These are phyloP conservation scores for Lyophyllum semitale DNA, from an alignment of 768 basidiomycete genomes.

Conservation along the genomic window DNA sequence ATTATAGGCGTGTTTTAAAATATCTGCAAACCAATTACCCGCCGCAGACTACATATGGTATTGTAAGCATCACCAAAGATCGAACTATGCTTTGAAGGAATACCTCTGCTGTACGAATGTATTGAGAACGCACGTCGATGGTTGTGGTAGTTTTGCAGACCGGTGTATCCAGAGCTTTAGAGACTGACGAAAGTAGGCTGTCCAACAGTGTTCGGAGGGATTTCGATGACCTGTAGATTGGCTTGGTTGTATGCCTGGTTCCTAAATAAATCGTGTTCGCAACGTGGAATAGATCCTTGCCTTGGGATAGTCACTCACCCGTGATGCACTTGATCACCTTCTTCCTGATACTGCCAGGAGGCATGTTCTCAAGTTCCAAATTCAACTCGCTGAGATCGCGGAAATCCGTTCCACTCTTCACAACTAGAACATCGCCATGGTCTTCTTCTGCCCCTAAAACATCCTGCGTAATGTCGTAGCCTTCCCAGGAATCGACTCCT, in stretches of 20 bases:
- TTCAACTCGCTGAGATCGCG: slow-evolving; percentile 79
- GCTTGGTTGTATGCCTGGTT: slow-evolving; percentile 62
- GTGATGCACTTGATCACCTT: slow-evolving; percentile 63
- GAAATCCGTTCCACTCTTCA: slow-evolving; percentile 92
- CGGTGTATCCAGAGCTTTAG: slow-evolving; percentile 68
- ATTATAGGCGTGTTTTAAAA: slow-evolving; percentile 81
- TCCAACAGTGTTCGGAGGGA: slow-evolving; percentile 60
- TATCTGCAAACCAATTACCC: slow-evolving; percentile 86
- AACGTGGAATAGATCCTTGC: background rate
- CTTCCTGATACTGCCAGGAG: slow-evolving; percentile 61
- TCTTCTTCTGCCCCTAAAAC: slow-evolving; percentile 75
- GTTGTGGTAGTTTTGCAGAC: slow-evolving; percentile 70
- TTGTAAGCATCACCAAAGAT: background rate
- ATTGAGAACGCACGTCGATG: slow-evolving; percentile 74
- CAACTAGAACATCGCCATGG: slow-evolving; percentile 65
- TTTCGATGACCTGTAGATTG: slow-evolving; percentile 57
- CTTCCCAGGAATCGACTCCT: slow-evolving; percentile 68
- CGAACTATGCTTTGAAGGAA: slow-evolving; percentile 2
- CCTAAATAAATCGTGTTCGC: slow-evolving; percentile 39
- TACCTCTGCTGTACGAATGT: slow-evolving; percentile 76
- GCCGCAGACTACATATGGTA: slow-evolving; percentile 53
- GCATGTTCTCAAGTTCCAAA: slow-evolving; percentile 60
- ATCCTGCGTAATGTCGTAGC: slow-evolving; percentile 50
- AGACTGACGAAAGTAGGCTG: slow-evolving; percentile 67
- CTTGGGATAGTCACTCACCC: slow-evolving; percentile 39